A percentile compares a stretch with the other conserved stretches of the same genome.
phyloP scores from a whole-genome alignment of 1,284 basidiomycete genomes.

The Tylopilus orsonianus region DNA sequence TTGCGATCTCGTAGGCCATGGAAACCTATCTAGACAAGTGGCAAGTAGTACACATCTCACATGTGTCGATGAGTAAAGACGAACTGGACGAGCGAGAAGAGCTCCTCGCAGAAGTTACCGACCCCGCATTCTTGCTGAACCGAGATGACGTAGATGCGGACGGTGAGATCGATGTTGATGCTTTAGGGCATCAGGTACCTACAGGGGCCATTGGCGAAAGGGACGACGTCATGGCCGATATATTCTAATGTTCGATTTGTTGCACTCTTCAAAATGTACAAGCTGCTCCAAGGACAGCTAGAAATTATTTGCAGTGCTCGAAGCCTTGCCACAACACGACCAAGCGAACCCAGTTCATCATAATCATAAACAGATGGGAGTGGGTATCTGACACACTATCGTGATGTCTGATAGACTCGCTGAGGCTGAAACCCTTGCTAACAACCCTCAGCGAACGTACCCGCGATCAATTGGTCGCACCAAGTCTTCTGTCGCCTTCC shows the following conservation, averaged over 20 bases:
- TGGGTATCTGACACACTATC: no score
- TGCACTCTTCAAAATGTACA: no score
- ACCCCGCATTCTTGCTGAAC: conserved; percentile 48
- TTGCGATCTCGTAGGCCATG: conserved; percentile 44
- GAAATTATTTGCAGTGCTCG: no score
- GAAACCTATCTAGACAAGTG: conserved; percentile 75
- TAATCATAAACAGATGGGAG: background rate
- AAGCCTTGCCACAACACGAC: no score
- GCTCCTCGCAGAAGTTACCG: conserved; percentile 51
- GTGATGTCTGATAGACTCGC: background rate
- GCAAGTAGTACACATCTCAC: conserved; percentile 69
- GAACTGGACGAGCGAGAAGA: conserved; percentile 54
- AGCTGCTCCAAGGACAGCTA: no score
- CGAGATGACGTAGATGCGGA: conserved; percentile 44
- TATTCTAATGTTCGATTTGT: conserved; percentile 23
- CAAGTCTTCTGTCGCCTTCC: no score
- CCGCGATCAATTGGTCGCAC: background rate
- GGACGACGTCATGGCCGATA: conserved; percentile 32
- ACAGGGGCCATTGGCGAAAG: conserved; percentile 38
- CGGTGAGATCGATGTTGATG: conserved; percentile 40
- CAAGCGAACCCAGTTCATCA: no score
- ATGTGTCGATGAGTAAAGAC: conserved; percentile 50
- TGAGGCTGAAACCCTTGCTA: conserved; percentile 9
- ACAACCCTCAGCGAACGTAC: background rate
- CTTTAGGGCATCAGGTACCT: conserved; percentile 46